phyloP scores from a whole-genome alignment of 1,284 basidiomycete genomes.

The Sporisorium scitamineum region DNA sequence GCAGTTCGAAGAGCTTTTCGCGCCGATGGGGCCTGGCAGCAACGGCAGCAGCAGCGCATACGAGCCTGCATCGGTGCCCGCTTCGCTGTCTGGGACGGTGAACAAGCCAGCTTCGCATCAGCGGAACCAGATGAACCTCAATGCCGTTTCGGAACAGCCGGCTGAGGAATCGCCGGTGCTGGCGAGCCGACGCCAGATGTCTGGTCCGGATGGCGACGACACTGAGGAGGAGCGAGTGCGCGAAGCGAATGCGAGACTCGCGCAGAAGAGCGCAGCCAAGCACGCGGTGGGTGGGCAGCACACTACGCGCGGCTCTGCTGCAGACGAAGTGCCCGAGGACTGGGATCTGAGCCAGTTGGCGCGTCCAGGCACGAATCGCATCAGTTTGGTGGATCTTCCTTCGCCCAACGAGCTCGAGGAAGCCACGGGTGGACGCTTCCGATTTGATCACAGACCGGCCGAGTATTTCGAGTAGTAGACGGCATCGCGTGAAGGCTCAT shows the following conservation, averaged over 20 bases:
- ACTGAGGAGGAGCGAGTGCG: background rate
- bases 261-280: background rate
- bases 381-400: slow-evolving; percentile 48
- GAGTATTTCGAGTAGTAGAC: slow-evolving; percentile 16
- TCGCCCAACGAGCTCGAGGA: slow-evolving; percentile 47
- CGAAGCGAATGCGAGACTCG: background rate
- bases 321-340: slow-evolving; percentile 38
- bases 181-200: slow-evolving; percentile 15
- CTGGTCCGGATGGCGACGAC: background rate
- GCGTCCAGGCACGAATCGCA: slow-evolving; percentile 31
- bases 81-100: slow-evolving; percentile 18
- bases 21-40: background rate
- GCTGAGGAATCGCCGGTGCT: slow-evolving; percentile 47
- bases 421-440: slow-evolving; percentile 40
- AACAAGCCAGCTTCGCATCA: slow-evolving; percentile 50
- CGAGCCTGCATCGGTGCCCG: slow-evolving; percentile 10
- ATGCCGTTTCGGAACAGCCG: slow-evolving; percentile 45
- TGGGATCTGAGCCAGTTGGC: slow-evolving; percentile 47
- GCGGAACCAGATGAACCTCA: slow-evolving; percentile 48
- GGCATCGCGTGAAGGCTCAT: background rate
- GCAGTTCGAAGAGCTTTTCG: slow-evolving; percentile 50
- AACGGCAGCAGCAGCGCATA: slow-evolving; percentile 11
- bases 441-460: slow-evolving; percentile 19
- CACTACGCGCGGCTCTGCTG: background rate
- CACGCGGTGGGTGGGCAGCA: background rate